Evolutionary conservation across 2,329 filamentous ascomycete genomes (phyloP).

Genomic region (Exophiala aquamarina): DNA sequence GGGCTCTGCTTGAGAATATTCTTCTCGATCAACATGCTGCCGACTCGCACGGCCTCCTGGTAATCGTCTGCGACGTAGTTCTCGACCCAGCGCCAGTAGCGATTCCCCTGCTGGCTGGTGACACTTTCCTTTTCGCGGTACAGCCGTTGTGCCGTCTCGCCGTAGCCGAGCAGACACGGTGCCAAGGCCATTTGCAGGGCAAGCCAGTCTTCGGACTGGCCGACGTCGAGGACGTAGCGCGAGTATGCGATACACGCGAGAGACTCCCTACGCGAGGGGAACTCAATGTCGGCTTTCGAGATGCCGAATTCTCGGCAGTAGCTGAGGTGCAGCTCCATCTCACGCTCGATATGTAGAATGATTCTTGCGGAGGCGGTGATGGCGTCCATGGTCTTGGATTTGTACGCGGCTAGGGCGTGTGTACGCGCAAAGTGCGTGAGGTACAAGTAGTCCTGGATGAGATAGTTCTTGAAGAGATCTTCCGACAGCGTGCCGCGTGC

Average conservation of each 20-base stretch:
- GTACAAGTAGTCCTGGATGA: slow-evolving; percentile 91
- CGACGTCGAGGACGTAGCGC: slow-evolving; percentile 83
- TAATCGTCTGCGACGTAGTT: slow-evolving; percentile 86
- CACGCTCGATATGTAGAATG: slow-evolving; percentile 72
- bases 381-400: slow-evolving; percentile 70
- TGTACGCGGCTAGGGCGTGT: slow-evolving; percentile 82
- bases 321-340: slow-evolving; percentile 76
- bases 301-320: slow-evolving; percentile 84
- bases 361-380: slow-evolving; percentile 70
- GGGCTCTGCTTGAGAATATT: slow-evolving; percentile 73
- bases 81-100: slow-evolving; percentile 87
- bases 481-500: slow-evolving; percentile 73
- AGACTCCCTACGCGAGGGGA: slow-evolving; percentile 62
- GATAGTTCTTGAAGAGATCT: slow-evolving; percentile 80
- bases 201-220: slow-evolving; percentile 83
- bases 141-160: slow-evolving; percentile 71
- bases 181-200: slow-evolving; percentile 81
- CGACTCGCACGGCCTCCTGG: slow-evolving; percentile 66
- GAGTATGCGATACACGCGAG: slow-evolving; percentile 80
- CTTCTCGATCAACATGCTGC: slow-evolving; percentile 70
- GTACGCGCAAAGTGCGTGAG: slow-evolving; percentile 87
- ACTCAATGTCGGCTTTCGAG: slow-evolving; percentile 69
- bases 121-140: slow-evolving; percentile 61
- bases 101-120: slow-evolving; percentile 58
- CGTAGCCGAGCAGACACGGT: slow-evolving; percentile 88